phyloP scores from a whole-genome alignment of 2,329 filamentous ascomycete genomes.

The Boeremia lycopersici region DNA sequence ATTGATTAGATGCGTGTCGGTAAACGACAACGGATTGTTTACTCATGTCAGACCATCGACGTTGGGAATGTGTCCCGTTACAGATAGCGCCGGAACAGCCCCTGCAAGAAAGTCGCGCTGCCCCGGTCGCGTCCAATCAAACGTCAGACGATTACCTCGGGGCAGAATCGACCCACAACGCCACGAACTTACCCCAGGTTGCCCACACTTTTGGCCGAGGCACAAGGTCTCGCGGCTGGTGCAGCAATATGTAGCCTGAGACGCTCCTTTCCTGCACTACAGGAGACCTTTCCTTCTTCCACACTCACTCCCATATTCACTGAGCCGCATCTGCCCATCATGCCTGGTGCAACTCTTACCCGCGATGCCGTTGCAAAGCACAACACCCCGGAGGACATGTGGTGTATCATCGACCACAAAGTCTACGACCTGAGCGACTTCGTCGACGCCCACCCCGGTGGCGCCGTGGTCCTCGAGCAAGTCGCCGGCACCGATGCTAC shows the following conservation, averaged over 20 bases:
- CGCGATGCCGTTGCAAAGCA: conserved; percentile 73
- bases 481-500: conserved; percentile 84
- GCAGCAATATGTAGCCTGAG: conserved; percentile 16
- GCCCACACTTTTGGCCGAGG: conserved; percentile 23
- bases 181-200: conserved; percentile 21
- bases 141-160: conserved; percentile 24
- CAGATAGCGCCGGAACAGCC: conserved; percentile 1
- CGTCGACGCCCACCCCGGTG: conserved; percentile 82
- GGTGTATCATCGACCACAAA: conserved; percentile 84
- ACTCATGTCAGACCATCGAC: not conserved
- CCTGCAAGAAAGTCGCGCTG: not conserved
- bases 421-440: conserved; percentile 90
- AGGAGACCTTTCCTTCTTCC: not conserved
- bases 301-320: too few species aligned
- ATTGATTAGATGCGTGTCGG: too few species aligned
- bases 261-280: not conserved
- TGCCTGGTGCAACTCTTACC: conserved; percentile 49
- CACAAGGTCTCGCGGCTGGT: conserved; percentile 14
- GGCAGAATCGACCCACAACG: not conserved
- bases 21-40: too few species aligned
- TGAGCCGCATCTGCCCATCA: conserved; percentile 15
- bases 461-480: conserved; percentile 78
- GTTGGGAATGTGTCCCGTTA: not conserved
- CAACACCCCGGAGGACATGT: conserved; percentile 75
- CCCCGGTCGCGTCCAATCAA: not conserved